phyloP scores from a whole-genome alignment of 768 basidiomycete genomes.

The Leccinum obscurum region DNA sequence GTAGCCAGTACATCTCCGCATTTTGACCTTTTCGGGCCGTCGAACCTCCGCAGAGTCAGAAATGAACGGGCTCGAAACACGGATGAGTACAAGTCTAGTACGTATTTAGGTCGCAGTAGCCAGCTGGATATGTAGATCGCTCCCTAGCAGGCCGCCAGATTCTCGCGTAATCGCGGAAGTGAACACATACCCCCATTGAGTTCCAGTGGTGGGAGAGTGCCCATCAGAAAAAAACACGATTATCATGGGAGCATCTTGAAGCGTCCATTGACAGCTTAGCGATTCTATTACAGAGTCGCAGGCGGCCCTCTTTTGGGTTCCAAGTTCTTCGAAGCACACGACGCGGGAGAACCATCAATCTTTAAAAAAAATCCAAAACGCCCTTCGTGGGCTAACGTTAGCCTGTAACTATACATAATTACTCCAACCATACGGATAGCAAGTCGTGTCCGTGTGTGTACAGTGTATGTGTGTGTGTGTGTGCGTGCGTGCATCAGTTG shows the following conservation, averaged over 20 bases:
- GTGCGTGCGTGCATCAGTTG: neutral
- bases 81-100: conserved; percentile 16
- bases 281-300: neutral
- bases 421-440: neutral
- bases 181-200: conserved; percentile 13
- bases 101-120: conserved; percentile 16
- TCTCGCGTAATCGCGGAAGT: conserved; percentile 33
- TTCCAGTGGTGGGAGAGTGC: conserved; percentile 10
- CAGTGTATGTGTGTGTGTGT: neutral
- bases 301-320: conserved; percentile 2
- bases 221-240: conserved; percentile 5
- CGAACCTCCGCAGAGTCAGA: conserved; percentile 27
- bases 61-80: conserved; percentile 29
- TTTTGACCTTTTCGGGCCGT: conserved; percentile 29
- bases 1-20: conserved; percentile 30
- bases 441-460: neutral
- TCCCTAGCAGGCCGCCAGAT: conserved; percentile 12
- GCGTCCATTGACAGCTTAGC: neutral
- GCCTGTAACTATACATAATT: conserved; percentile 4
- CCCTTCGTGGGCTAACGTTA: conserved; percentile 2
- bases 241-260: neutral
- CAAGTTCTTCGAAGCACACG: conserved; percentile 8
- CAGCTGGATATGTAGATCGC: conserved; percentile 26
- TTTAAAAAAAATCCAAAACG: neutral
- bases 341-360: conserved; percentile 3